A percentile compares a stretch with the other conserved stretches of the same genome.
phyloP scores from a whole-genome alignment of 2,329 filamentous ascomycete species.

The Pyrenophora tritici-repentis region DNA sequence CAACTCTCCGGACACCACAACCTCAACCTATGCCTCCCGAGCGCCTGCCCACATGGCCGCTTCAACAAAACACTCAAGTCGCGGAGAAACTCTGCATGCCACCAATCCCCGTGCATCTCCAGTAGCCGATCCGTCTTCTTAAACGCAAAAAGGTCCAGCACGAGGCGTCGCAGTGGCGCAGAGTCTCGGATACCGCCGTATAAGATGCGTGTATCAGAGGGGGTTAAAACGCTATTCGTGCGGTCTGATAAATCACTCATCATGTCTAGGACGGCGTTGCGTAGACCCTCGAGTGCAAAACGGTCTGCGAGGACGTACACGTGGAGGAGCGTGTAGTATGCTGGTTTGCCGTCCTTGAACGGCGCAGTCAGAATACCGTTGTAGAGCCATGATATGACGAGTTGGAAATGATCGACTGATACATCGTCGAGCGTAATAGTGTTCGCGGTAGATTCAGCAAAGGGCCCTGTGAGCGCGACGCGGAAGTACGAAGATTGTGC shows the following conservation, averaged over 20 bases:
- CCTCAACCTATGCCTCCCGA: conserved; percentile 49
- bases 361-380: conserved; percentile 48
- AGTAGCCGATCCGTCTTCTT: conserved; percentile 58
- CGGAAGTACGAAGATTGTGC: conserved; percentile 57
- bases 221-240: conserved; percentile 57
- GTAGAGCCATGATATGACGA: conserved; percentile 59
- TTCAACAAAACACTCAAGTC: conserved; percentile 55
- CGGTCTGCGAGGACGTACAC: conserved; percentile 55
- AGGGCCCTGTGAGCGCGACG: conserved; percentile 54
- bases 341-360: conserved; percentile 54
- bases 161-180: conserved; percentile 48
- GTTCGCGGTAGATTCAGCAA: conserved; percentile 52
- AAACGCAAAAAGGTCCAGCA: conserved; percentile 58
- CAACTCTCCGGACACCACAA: conserved; percentile 48
- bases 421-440: conserved; percentile 53
- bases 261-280: conserved; percentile 52
- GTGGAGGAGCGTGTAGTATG: conserved; percentile 57
- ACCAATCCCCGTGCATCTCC: conserved; percentile 52
- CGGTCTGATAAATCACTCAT: conserved; percentile 53
- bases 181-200: conserved; percentile 51
- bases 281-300: conserved; percentile 52
- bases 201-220: conserved; percentile 54
- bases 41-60: conserved; percentile 49
- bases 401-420: conserved; percentile 53
- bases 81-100: conserved; percentile 55